phyloP scores from a whole-genome alignment of 2,329 filamentous ascomycete genomes.

The Aspergillus felis region DNA sequence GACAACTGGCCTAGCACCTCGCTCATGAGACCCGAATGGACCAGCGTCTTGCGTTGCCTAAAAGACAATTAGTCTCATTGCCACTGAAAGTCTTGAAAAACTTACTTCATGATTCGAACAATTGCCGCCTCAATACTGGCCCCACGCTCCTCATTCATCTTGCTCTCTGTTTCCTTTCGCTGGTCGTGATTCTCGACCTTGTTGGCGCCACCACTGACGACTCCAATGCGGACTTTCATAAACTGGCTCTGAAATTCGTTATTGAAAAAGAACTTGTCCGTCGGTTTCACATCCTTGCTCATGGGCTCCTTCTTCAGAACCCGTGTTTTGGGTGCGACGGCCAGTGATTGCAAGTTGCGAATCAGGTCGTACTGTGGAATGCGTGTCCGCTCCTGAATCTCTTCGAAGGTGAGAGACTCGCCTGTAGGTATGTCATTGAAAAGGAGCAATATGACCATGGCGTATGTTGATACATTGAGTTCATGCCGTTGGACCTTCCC shows the following conservation, averaged over 20 bases:
- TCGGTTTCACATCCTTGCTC: conserved; percentile 70
- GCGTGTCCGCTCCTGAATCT: conserved; percentile 77
- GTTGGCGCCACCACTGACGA: conserved; percentile 70
- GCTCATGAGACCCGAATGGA: conserved; percentile 47
- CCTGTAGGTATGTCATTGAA: conserved; percentile 71
- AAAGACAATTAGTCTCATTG: conserved; percentile 6
- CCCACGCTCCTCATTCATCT: conserved; percentile 48
- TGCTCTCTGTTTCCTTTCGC: conserved; percentile 49
- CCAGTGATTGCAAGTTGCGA: conserved; percentile 74
- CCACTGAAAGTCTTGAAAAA: not conserved
- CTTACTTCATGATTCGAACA: conserved; percentile 53
- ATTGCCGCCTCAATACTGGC: conserved; percentile 51
- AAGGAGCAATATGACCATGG: conserved; percentile 81
- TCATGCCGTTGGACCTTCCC: conserved; percentile 79
- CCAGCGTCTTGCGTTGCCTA: conserved; percentile 47
- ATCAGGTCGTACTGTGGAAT: conserved; percentile 72
- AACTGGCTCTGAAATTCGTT: conserved; percentile 74
- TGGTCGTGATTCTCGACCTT: conserved; percentile 74
- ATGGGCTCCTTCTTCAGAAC: conserved; percentile 77
- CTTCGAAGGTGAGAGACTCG: conserved; percentile 59
- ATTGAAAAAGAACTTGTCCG: conserved; percentile 81
- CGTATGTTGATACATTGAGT: conserved; percentile 86
- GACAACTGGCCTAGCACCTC: conserved; percentile 49
- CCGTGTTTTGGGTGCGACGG: conserved; percentile 76
- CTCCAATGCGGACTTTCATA: conserved; percentile 83